Conservation (phyloP, 177 flowering plant genomes). For the Vitis hybrid region DNA sequence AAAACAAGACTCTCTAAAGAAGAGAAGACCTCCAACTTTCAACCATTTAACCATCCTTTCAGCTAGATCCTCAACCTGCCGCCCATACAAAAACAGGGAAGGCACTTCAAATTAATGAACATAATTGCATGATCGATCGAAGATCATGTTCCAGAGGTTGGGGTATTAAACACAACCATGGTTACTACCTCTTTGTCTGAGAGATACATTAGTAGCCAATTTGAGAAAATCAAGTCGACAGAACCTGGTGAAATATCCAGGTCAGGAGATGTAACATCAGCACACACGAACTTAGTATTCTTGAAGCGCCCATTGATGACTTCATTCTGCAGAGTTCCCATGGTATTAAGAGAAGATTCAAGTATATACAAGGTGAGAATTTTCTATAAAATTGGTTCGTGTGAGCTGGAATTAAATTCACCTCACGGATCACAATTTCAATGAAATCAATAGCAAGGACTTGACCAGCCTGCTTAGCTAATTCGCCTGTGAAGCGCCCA, state of each 20-base stretch:
- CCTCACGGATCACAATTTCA: slow-evolving; percentile 88
- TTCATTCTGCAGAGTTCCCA: slow-evolving; percentile 64
- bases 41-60: slow-evolving; percentile 85
- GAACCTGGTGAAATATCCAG: slow-evolving; percentile 63
- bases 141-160: background rate
- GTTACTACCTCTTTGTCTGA: slow-evolving; percentile 74
- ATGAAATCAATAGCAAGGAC: slow-evolving; percentile 86
- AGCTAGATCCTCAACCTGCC: slow-evolving; percentile 76
- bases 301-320: slow-evolving; percentile 67
- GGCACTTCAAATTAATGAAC: background rate
- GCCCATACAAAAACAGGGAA: slow-evolving; percentile 10
- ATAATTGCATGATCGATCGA: background rate
- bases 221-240: slow-evolving; percentile 84
- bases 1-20: slow-evolving; percentile 95
- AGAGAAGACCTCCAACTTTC: slow-evolving; percentile 85
- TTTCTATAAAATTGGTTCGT: background rate
- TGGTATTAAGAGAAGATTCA: slow-evolving; percentile 1
- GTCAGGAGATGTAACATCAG: slow-evolving; percentile 89
- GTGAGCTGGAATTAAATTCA: slow-evolving; percentile 13
- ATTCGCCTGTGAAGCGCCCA: slow-evolving; percentile 94
- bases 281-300: slow-evolving; percentile 85
- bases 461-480: slow-evolving; percentile 78
- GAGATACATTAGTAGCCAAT: slow-evolving; percentile 97
- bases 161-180: no score
- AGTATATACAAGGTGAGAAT: background rate